Base-by-base conservation (phyloP, 768 basidiomycete genomes). In the Tulasnella calospora region DNA sequence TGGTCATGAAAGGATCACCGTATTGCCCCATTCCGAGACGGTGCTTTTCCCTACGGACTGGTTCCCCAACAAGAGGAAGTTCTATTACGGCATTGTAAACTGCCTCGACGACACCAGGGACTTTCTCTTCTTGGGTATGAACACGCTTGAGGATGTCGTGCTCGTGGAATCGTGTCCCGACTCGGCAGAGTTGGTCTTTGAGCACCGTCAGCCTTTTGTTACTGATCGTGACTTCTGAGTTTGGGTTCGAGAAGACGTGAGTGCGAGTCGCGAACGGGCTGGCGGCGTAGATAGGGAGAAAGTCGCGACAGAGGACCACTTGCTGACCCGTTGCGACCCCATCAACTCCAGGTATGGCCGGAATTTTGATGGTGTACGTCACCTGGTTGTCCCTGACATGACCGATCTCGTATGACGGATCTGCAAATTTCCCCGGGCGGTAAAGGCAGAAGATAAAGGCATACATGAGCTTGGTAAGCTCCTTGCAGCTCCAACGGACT, bases 151-250 rank as follows among this genome's bases (percentile, higher is more conserved):
- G 70, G 19, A 71, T 71, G 9, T 21, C 30, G 30, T 71, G 70
- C 70, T 71, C 70, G 70, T 71, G 2, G 38, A 71, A 71, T 71
- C 70, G 70, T n/a, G 33, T 71, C 33, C 38, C 30, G 38, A 40
- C 19, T 71, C 70, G 70, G 70, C 70, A 71, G 19, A 71, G 33
- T 71, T 71, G 70, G 30, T 71, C 70, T 71, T 71, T 71, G 70
- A 71, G 30, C 19, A 71, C 70, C 30, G 70, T 40, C 19, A 71
- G 70, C 70, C 38, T 71, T 71, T 71, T 71, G 23, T 33, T 33
- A 33, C 38, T 33, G 70, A 71, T 33, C 30, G 30, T 40, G 23
- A 71, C 70, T 21, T 40, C 4, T 55, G 51, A 55, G 33, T 71
- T 33, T 33, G 70, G 70, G 23, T 35, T 71, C 70, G 38, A 33